Evolutionary conservation across 23 red algal species (phyloP), one percentile per base, ranked within the genome.

Genomic region (Cyanidiococcus yangmingshanensis): DNA sequence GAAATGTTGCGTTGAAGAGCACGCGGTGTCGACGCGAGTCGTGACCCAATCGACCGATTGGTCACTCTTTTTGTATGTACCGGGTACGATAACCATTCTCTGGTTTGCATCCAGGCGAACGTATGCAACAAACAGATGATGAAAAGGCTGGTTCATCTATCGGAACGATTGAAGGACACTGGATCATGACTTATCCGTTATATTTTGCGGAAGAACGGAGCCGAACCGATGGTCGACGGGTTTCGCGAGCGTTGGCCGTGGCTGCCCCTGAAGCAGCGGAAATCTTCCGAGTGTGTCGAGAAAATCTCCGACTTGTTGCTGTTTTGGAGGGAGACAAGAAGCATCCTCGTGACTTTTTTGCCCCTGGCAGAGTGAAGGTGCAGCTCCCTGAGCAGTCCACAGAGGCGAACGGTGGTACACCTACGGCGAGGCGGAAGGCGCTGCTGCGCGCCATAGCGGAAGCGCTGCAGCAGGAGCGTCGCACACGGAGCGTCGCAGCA

Each of bases 301-400:
- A 39, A 27, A 45, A 39, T 1, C 75, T 40, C 21, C 31, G 75
- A 17, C 40, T 77, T 31, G 21, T 31, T 24, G 75, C 41, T 1
- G 21, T 50, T 18, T 45, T 77, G 75, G 75, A 50, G 40, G 37
- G 26, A 0, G 75, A 77, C 31, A 26, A 39, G 39, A 34, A 77
- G 75, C 50, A 77, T 45, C 75, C 75, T 21, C 26, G 75, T 39
- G 75, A 77, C 40, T 77, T 77, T 77, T 77, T 77, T 45, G 50
- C 35, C 37, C 16, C 25, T 0, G 75, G 75, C 16, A 39, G 75
- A 26, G 41, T 77, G 39, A 39, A 45, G 0, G 75, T 77, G 15
- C 75, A 39, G 75, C 36, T 77, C 31, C 50, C 21, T 17, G 63
- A 71, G n/a, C 16, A 71, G 63, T 12, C 21, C 27, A 71, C 16